Evolutionary conservation across 2,329 filamentous ascomycete genomes (phyloP), one percentile per base, ranked within the genome.

Genomic region (Cyclaneusma minus): DNA sequence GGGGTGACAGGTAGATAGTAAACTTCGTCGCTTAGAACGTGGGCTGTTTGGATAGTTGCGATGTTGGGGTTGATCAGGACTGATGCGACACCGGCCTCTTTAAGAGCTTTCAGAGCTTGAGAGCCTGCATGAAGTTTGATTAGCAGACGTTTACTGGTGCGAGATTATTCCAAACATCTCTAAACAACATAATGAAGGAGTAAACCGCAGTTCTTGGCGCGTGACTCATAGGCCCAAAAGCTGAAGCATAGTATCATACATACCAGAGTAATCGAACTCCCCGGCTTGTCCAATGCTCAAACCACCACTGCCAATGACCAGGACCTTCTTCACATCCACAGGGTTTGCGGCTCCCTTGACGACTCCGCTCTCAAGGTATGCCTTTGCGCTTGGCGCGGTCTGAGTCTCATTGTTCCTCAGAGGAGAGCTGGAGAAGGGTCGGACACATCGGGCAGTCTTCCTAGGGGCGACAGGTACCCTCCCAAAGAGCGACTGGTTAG

Each of bases 191-290:
- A n/a, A n/a, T n/a, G n/a, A n/a, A n/a, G n/a, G n/a, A n/a, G n/a
- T n/a, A n/a, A n/a, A n/a, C n/a, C n/a, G n/a, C n/a, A n/a, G n/a
- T n/a, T n/a, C n/a, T n/a, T n/a, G n/a, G n/a, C n/a, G n/a, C n/a
- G n/a, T n/a, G n/a, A n/a, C n/a, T n/a, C n/a, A n/a, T n/a, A n/a
- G n/a, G n/a, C n/a, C n/a, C n/a, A n/a, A n/a, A n/a, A n/a, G n/a
- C n/a, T n/a, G n/a, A n/a, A n/a, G n/a, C n/a, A n/a, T n/a, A n/a
- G n/a, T n/a, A n/a, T n/a, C n/a, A n/a, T n/a, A 64, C 74, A 40
- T 64, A 92, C 84, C 87, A 54, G 89, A 95, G 56, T 95, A 95
- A 58, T 95, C 87, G 46, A 95, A 95, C 61, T 95, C 87, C 60
- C 87, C 87, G 38, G 87, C 87, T 58, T 95, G 87, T 37, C 87